Base-by-base conservation (phyloP, 805 yeast species). In the Teunomyces stri region DNA sequence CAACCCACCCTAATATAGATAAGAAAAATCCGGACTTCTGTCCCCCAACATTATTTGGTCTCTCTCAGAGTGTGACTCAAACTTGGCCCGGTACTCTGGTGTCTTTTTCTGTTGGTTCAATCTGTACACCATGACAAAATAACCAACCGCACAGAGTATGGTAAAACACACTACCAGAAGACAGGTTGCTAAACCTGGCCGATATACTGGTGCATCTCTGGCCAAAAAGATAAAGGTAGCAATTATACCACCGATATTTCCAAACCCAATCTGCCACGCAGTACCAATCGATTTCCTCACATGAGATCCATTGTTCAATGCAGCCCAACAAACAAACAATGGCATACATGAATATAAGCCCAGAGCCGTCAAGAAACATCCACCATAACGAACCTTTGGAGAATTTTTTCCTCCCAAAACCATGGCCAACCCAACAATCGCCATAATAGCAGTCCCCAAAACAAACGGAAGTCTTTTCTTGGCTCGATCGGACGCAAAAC, bases 261-360 rank as follows among this genome's bases (percentile, higher is more conserved):
- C 89, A 56, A 84, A 82, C 0, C 89, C 89, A 56, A 84, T 78
- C 55, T 80, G 82, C 71, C 77, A 78, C 1, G 82, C 84, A 9
- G 84, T 69, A 7, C 80, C 82, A 11, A 78, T 79, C 43, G 79
- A 72, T 49, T 82, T 80, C 55, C 88, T 70, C 16, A 75, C 61
- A 60, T 84, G 89, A 9, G 89, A 87, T 6, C 80, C 76, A 49
- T 79, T 76, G 57, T 84, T 84, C 59, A 83, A 68, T 9, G 82
- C 73, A 16, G 77, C 64, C 89, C 89, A 84, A 65, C 89, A 83
- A 10, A 84, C 79, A 13, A 83, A 61, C n/a, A 82, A 54, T 9
- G 89, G 89, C 88, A 84, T 83, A 12, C 80, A 78, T 5, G 82
- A 64, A 61, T 84, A 84, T 15, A 80, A 65, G 5, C 89, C 89